Base-by-base conservation (phyloP, 1,139 yeast genomes). In the Diutina mesorugosa region DNA sequence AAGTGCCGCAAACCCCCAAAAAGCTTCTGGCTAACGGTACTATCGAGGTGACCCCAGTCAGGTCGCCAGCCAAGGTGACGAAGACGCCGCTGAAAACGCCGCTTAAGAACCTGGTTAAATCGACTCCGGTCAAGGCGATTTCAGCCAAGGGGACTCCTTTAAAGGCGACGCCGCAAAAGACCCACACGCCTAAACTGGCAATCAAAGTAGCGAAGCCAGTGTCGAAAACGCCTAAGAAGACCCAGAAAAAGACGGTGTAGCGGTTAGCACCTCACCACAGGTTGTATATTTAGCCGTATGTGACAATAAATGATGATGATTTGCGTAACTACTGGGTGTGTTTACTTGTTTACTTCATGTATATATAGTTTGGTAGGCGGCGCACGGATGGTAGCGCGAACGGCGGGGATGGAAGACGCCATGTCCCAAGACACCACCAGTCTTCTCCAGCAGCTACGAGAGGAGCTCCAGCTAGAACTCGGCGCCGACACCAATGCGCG, bases 391-490 rank as follows among this genome's bases (percentile, higher is more conserved):
- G 47, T 45, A 45, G 47, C 47, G 47, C 47, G 47, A 9, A 18
- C 26, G 9, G 7, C 2, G 21, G 16, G 6, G 41, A 35, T 35
- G 41, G 41, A 35, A n/a, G 41, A 35, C 14, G 41, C 6, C 41
- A 35, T 35, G 41, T 35, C 41, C 41, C 41, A 35, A 10, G 41
- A 35, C 41, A 5, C 41, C n/a, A 35, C 41, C 14, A 35, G 41
- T 35, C 53, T 50, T 16, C 45, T 50, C n/a, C 53, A 50, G 14
- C 53, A 50, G 35, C 45, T 50, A 50, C 53, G 53, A 50, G 53
- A 50, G 32, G 53, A 50, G 45, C 53, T 50, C n/a, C 53, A 50
- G 45, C 35, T 50, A 9, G 53, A 50, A n/a, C 45, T 50, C 7
- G 6, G 5, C 4, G 29, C 32, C 6, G 53, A 50, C 4, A 9